Evolutionary conservation across 1,284 basidiomycete species (phyloP).

Genomic region (Sanghuangporus baumii): DNA sequence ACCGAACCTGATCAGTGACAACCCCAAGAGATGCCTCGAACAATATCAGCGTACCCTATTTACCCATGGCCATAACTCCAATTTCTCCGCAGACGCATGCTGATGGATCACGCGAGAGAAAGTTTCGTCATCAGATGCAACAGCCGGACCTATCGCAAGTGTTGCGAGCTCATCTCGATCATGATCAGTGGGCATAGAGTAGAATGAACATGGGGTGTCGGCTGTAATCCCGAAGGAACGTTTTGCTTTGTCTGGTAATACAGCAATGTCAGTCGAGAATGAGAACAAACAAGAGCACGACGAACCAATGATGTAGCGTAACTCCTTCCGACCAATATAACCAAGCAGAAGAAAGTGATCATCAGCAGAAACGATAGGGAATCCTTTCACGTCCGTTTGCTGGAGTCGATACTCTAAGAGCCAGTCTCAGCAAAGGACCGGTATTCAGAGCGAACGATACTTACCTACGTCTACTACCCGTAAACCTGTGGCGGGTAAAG

Average conservation of each 20-base stretch:
- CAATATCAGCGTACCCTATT: conserved; percentile 61
- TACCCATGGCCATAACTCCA: conserved; percentile 88
- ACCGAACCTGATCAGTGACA: background rate
- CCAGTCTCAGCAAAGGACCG: background rate
- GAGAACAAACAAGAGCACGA: conserved; percentile 2
- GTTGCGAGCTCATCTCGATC: conserved; percentile 42
- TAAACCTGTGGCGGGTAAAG: conserved; percentile 73
- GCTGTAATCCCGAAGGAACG: conserved; percentile 54
- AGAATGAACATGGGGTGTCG: conserved; percentile 72
- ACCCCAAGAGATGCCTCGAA: background rate
- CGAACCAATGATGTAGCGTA: conserved; percentile 81
- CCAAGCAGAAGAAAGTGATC: conserved; percentile 66
- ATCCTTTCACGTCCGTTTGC: conserved; percentile 79
- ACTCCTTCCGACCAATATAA: conserved; percentile 83
- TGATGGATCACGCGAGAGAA: conserved; percentile 56
- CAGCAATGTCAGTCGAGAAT: background rate
- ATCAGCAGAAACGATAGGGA: conserved; percentile 75
- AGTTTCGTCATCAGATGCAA: conserved; percentile 64
- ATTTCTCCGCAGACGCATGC: conserved; percentile 46
- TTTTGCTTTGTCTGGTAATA: conserved; percentile 58
- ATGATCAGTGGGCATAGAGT: conserved; percentile 37
- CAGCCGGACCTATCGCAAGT: conserved; percentile 43
- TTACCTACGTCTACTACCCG: conserved; percentile 72
- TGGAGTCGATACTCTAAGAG: conserved; percentile 65
- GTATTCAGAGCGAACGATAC: conserved; percentile 22